Evolutionary conservation across 2,329 filamentous ascomycete species (phyloP), one percentile per base, ranked within the genome.

Genomic region (Colletotrichum euphorbiae): DNA sequence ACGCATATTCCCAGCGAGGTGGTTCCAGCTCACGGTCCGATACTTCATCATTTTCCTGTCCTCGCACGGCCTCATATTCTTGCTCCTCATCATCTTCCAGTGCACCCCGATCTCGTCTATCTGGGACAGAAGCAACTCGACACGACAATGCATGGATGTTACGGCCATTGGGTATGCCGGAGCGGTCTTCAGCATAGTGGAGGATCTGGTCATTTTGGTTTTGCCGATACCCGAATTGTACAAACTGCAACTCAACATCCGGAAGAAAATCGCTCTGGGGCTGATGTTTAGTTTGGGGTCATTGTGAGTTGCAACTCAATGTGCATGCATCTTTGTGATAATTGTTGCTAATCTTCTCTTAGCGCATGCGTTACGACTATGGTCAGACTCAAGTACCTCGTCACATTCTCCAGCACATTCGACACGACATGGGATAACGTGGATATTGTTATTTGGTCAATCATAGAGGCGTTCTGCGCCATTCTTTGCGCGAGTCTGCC

Each of bases 211-310:
- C 43, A 87, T 92, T 36, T 80, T 92, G n/a, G 85, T 90, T 50
- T 80, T 91, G 12, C 89, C 89, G 0, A 87, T 91, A 79, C 88
- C 88, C 2, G 87, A 90, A 43, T 76, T 91, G 62, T 87, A 87
- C 4, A 81, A 83, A 45, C 87, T 92, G 83, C 85, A 86, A 28
- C 77, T 92, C 13, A 88, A 89, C 2, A 81, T 77, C 67, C 90
- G 88, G 70, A 89, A 91, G 72, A 91, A 91, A 77, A 82, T 87
- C 21, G 90, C 90, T 24, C 76, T 92, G 17, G 82, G 90, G 48
- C 78, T 91, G 52, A 90, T 90, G 1, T 92, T 92, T 75, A 86
- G 87, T 70, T 87, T 90, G 62, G 90, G 89, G 70, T 83, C 88
- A 45, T 91, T 92, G 73, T 89, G 88, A 33, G 85, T 67, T 87